phyloP scores from a whole-genome alignment of 345 rosid species.

The Pelargonium nanum region DNA sequence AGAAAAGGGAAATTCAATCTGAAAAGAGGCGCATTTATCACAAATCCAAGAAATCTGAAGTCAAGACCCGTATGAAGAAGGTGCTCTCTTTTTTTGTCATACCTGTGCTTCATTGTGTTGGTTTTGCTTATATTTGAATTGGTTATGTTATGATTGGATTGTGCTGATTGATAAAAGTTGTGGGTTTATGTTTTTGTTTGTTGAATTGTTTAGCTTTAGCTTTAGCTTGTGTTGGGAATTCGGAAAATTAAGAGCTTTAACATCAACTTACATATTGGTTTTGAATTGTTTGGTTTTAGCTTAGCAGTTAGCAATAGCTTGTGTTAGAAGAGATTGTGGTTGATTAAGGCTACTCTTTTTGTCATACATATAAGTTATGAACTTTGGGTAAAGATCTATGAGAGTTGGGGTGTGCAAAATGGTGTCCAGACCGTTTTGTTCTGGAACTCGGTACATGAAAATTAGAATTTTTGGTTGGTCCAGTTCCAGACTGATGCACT shows the following conservation, averaged over 20 bases:
- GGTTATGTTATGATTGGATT: background rate
- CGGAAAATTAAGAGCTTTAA: background rate
- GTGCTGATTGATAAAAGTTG: too few relatives aligned
- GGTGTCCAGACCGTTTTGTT: too few relatives aligned
- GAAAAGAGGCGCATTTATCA: constrained; percentile 75
- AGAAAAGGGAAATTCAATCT: constrained; percentile 70
- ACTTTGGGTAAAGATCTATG: too few relatives aligned
- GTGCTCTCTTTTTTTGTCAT: constrained; percentile 20
- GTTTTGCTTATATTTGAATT: background rate
- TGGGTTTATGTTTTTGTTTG: background rate
- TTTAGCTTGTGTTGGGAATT: background rate
- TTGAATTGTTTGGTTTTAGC: background rate
- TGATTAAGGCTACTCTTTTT: too few relatives aligned
- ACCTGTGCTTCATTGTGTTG: background rate
- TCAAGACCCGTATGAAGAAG: constrained; percentile 91
- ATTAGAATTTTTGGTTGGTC: too few relatives aligned
- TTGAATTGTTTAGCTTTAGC: background rate
- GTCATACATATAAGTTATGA: too few relatives aligned
- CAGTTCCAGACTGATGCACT: too few relatives aligned
- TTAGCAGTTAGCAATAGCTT: too few relatives aligned
- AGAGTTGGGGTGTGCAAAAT: too few relatives aligned
- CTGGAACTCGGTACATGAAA: too few relatives aligned
- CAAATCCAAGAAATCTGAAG: constrained; percentile 82
- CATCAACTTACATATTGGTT: background rate
- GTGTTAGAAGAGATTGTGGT: too few relatives aligned